Evolutionary conservation across 2,329 filamentous ascomycete species (phyloP), one percentile per base, ranked within the genome.

Genomic region (Emericellopsis cladophorae): DNA sequence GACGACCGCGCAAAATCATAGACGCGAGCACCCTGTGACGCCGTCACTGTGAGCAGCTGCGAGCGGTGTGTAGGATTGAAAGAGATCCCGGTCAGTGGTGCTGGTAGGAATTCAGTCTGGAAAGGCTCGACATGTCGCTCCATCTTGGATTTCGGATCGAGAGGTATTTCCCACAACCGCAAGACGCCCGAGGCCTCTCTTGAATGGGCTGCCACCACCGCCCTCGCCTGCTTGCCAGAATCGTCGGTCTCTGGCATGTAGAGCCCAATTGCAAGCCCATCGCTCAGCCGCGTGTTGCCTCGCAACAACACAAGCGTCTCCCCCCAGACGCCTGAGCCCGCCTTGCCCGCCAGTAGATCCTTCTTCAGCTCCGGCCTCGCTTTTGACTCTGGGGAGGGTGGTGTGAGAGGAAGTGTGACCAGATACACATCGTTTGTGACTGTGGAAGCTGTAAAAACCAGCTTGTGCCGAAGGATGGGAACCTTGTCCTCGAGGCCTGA

Each of bases 321-420:
- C 7, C 76, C 76, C 75, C 77, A 81, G n/a, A 66, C 67, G 32
- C 76, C 76, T 26, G 68, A 74, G 15, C 77, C 77, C 31, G 71
- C 71, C 45, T 66, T 69, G 16, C 67, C 71, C 7, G 69, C 67
- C 39, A 76, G 53, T 9, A 78, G 62, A 43, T 63, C 66, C 15
- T 59, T 56, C 40, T 64, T 66, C 21, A 80, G 59, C 44, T 78
- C 72, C 4, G 66, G 61, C 10, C 75, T 63, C 3, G 64, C 61
- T 51, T 79, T 81, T 54, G 72, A 77, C 49, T 68, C 62, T 10
- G 72, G 68, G 3, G 76, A 80, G 0, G 76, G 76, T 0, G 77
- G 77, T 1, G 72, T 76, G 24, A 81, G 61, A 0, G 77, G 76
- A 4, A 81, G 50, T 1, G 73, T 76, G 23, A 81, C 60, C 11